Base-by-base conservation (phyloP, 371 early-diverging fungal species). In the Zychaea mexicana region DNA sequence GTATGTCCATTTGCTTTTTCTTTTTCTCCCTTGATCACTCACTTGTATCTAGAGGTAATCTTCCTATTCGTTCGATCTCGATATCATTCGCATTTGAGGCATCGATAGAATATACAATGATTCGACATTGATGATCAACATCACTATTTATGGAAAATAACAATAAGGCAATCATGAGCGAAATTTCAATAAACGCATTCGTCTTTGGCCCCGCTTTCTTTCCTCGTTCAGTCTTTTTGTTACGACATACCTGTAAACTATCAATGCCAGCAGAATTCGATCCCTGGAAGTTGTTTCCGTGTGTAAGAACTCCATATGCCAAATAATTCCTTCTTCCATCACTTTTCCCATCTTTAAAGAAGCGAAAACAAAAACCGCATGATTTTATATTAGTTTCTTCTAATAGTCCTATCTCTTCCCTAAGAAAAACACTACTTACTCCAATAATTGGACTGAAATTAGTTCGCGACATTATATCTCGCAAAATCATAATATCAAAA, bases 231-330 rank as follows among this genome's bases (percentile, higher is more conserved):
- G 22, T 12, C 32, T n/a, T n/a, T 21, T 27, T n/a, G 8, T 42
- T 26, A 3, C 10, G 17, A n/a, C 21, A 61, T 68, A 79, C 79
- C 73, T 77, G 54, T 74, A 80, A 22, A 80, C 55, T 2, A 73
- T 61, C 8, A 71, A 21, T 8, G 71, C 70, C 22, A 80, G 26
- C 15, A 77, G 39, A 31, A 80, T 73, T n/a, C 66, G 73, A 30
- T 76, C 72, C 36, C 57, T 17, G 8, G 22, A 19, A 10, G 28
- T 17, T 13, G 63, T n/a, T 8, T 68, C 67, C 0, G 81, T 75
- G 26, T 77, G 57, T 13, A 80, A 54, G 54, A 80, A 80, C n/a
- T 77, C 78, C 77, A 80, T 75, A 38, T 80, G 81, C 78, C 78
- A 80, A 53, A 80, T 77, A 8, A 80, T 75, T 12, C 81, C 81